phyloP scores from a whole-genome alignment of 176 grass and related monocot species.

The Paspalum notatum region DNA sequence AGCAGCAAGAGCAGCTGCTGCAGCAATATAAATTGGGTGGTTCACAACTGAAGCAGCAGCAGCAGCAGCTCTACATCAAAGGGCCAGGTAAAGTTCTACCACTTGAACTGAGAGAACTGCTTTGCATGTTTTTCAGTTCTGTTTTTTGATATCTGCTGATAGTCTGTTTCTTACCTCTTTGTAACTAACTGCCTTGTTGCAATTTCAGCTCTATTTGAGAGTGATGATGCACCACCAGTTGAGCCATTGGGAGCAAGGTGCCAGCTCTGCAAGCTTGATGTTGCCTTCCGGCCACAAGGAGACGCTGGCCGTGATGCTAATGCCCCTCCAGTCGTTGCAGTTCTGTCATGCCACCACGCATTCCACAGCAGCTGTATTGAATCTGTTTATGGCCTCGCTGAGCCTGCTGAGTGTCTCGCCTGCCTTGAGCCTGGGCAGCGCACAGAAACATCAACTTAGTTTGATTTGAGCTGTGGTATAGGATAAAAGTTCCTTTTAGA shows the following conservation, averaged over 20 bases:
- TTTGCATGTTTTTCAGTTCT: neutral
- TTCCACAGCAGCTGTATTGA: constrained; percentile 66
- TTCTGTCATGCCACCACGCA: constrained; percentile 60
- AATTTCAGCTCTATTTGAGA: constrained; percentile 51
- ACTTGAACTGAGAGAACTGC: neutral
- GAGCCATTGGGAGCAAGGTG: constrained; percentile 64
- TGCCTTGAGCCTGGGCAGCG: constrained; percentile 24
- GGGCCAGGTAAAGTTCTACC: constrained; percentile 48
- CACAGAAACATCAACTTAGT: constrained; percentile 18
- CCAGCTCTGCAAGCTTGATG: constrained; percentile 65
- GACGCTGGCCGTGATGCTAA: constrained; percentile 13
- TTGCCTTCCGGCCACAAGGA: constrained; percentile 47
- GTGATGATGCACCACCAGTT: constrained; percentile 7
- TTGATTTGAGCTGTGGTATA: constrained; percentile 20
- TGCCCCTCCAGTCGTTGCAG: constrained; percentile 48
- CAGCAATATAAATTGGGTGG: constrained; percentile 42
- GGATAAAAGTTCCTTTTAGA: constrained; percentile 9
- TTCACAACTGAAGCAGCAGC: neutral
- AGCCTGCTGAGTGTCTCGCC: constrained; percentile 46
- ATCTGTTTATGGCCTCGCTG: constrained; percentile 49
- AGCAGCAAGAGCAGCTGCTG: constrained; percentile 53
- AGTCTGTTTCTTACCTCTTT: neutral
- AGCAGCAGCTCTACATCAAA: constrained; percentile 44
- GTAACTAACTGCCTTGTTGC: neutral
- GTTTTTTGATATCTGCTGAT: neutral